A percentile compares a stretch with the other conserved stretches of the same genome.
Conservation (phyloP, 257 asterid genomes). For the Parsonsia alboflavescens region DNA sequence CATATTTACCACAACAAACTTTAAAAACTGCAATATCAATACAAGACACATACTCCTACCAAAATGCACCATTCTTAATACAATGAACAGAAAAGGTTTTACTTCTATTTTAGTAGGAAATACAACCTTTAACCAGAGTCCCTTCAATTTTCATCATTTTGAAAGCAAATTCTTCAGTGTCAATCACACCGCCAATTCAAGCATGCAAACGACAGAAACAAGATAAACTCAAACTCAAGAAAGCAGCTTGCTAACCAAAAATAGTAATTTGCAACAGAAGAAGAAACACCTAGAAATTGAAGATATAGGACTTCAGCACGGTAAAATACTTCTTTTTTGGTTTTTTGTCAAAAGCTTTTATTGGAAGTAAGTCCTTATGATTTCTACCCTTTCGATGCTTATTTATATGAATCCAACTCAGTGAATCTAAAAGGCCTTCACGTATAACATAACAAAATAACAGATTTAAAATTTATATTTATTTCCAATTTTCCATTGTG, state of each 20-base stretch:
- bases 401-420: background rate
- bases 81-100: background rate
- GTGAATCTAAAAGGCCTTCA: background rate
- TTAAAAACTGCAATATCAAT: background rate
- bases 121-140: background rate
- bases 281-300: background rate
- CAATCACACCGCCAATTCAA: background rate
- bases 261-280: background rate
- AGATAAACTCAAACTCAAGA: background rate
- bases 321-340: background rate
- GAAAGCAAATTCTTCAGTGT: background rate
- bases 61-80: background rate
- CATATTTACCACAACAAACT: background rate
- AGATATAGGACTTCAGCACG: background rate
- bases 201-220: background rate
- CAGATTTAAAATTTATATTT: background rate
- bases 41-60: background rate
- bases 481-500: background rate
- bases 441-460: background rate
- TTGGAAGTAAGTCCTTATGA: background rate
- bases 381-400: background rate
- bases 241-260: background rate
- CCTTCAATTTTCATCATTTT: background rate
- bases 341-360: background rate
- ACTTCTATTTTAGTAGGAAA: background rate